Percentiles rank a stretch among this genome's conserved stretches.
Conservation (phyloP, 73 alveolate species). For the Uronychia binucleata region DNA sequence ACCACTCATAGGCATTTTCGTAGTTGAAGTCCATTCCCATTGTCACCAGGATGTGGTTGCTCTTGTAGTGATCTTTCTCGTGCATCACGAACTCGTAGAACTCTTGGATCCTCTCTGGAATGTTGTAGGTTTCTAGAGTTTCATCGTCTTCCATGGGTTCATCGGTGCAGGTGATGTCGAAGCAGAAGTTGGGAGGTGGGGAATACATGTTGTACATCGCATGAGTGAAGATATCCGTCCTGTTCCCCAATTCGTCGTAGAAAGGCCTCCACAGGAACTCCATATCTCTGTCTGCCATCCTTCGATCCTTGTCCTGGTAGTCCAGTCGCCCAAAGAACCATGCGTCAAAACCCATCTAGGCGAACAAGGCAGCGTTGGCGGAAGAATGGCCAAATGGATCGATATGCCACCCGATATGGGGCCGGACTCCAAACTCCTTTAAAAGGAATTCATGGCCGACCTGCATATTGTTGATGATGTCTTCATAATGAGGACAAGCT, state of each 20-base stretch:
- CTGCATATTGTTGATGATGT: conserved; percentile 78
- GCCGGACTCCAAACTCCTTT: conserved; percentile 41
- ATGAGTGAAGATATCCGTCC: conserved; percentile 64
- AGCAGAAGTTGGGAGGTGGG: conserved; percentile 54
- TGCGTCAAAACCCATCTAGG: conserved; percentile 92
- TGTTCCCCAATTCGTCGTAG: conserved; percentile 48
- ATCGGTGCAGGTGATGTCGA: conserved; percentile 32
- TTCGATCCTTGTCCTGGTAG: conserved; percentile 74
- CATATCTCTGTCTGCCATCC: conserved; percentile 75
- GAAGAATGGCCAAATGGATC: conserved; percentile 96
- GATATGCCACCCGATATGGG: conserved; percentile 92
- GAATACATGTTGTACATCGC: conserved; percentile 74
- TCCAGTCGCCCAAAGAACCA: conserved; percentile 90
- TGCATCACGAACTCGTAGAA: conserved; percentile 37
- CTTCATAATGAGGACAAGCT: conserved; percentile 87
- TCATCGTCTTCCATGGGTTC: conserved; percentile 45
- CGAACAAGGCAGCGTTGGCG: conserved; percentile 70
- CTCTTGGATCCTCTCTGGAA: conserved; percentile 25
- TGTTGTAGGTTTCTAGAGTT: conserved; percentile 47
- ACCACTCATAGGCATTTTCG: conserved; percentile 58
- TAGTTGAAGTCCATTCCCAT: conserved; percentile 77
- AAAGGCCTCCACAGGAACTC: conserved; percentile 89
- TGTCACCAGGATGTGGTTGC: conserved; percentile 63
- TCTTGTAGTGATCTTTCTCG: conserved; percentile 31
- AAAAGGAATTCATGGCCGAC: conserved; percentile 67